phyloP scores from a whole-genome alignment of 2,329 filamentous ascomycete species.

The Tympanopsis confertula region DNA sequence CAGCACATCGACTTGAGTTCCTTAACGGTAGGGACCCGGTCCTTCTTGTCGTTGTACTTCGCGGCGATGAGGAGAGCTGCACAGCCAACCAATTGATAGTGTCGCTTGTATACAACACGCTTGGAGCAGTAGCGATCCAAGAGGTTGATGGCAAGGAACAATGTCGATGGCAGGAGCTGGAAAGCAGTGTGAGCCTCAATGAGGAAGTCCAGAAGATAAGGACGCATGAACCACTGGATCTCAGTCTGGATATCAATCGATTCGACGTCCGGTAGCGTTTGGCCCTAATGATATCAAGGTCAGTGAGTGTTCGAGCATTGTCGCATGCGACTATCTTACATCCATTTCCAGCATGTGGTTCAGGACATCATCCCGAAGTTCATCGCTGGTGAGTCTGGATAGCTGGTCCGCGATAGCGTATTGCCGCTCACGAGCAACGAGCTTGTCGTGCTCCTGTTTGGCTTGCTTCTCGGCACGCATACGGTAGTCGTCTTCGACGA shows the following conservation, averaged over 20 bases:
- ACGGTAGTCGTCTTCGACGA: constrained; percentile 41
- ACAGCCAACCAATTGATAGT: constrained; percentile 96
- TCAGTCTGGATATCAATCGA: constrained; percentile 98
- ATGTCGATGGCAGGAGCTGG: constrained; percentile 81
- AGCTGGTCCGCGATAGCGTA: constrained; percentile 82
- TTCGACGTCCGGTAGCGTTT: constrained; percentile 89
- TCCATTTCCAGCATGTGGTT: constrained; percentile 95
- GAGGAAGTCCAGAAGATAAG: constrained; percentile 94
- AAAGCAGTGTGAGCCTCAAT: constrained; percentile 95
- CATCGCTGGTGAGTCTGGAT: constrained; percentile 71
- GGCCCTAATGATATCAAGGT: constrained; percentile 32
- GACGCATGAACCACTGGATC: constrained; percentile 99
- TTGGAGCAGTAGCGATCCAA: constrained; percentile 96
- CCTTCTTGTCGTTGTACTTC: constrained; percentile 98
- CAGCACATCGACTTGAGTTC: constrained; percentile 99
- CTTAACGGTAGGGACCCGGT: constrained; percentile 91
- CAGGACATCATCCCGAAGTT: constrained; percentile 90
- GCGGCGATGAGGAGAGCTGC: constrained; percentile 90
- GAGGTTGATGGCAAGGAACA: constrained; percentile 93
- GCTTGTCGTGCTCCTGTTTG: constrained; percentile 69
- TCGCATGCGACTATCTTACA: constrained; percentile 29
- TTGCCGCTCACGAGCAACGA: constrained; percentile 71
- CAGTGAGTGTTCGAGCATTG: background rate
- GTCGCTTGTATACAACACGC: constrained; percentile 95
- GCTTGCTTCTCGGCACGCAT: constrained; percentile 65